Evolutionary conservation across 176 grass and related monocot genomes (phyloP).

Genomic region (Triticum aestivum): IWGSC_CS_RefSeq_v2.1 NC_057813.1:441393285-441393784

Average conservation of each 20-base stretch:
- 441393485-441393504: background rate
- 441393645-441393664: background rate
- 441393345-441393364: background rate
- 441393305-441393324: slow-evolving; percentile 76
- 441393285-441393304: slow-evolving; percentile 72
- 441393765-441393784: background rate
- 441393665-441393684: background rate
- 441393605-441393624: background rate
- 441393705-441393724: background rate
- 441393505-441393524: background rate
- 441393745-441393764: background rate
- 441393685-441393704: background rate
- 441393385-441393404: background rate
- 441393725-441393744: background rate
- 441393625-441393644: background rate
- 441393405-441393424: background rate
- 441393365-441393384: background rate
- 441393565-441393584: background rate
- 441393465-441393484: background rate
- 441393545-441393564: background rate
- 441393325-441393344: background rate
- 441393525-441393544: background rate
- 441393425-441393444: background rate
- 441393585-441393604: background rate
- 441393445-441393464: background rate